Evolutionary conservation across 2,329 filamentous ascomycete genomes (phyloP), one percentile per base, ranked within the genome.

Genomic region (Pseudogymnoascus sp.): DNA sequence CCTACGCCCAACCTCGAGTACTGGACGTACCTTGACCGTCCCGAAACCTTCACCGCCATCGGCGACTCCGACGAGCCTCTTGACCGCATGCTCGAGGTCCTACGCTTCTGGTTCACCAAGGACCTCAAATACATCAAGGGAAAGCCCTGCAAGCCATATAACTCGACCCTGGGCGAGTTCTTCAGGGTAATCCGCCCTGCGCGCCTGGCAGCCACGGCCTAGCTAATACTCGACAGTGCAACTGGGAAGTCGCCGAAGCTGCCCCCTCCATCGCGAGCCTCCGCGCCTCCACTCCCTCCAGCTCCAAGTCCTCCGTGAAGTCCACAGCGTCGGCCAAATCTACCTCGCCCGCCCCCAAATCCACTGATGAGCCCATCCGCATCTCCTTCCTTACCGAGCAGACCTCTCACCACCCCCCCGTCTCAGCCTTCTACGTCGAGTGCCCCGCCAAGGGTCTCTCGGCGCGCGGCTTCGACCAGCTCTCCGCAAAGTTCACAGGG

Each of bases 101-200:
- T 97, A 70, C 88, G 93, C 65, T 99, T 97, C 78, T 99, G 95
- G 95, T 96, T 97, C 72, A 97, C 95, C 67, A 99, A 99, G 76
- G 95, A 99, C 76, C 76, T 99, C 76, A 99, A 99, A 84, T 99
- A 97, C 73, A 91, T 96, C 75, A 97, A 97, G 79, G 93, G 93
- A 65, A 96, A 93, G 79, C 95, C 95, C 46, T 97, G 93, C 86
- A 99, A 99, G 78, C 95, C 95, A 10, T 99, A 99, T 79, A 99
- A 99, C 77, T 97, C 93, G 59, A 93, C 92, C 37, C 78, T 99
- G 60, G 95, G 95, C 67, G 95, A 99, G 79, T 99, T 99, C 78
- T 99, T 99, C 79, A 85, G 92, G 78, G 90, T 93, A 80, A 28
- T 36, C 8, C 63, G 23, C 59, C 61, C 7, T 21, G 37, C 37